Base-by-base conservation (phyloP, 129 eudicot species). In the Scalesia atractyloides region DNA sequence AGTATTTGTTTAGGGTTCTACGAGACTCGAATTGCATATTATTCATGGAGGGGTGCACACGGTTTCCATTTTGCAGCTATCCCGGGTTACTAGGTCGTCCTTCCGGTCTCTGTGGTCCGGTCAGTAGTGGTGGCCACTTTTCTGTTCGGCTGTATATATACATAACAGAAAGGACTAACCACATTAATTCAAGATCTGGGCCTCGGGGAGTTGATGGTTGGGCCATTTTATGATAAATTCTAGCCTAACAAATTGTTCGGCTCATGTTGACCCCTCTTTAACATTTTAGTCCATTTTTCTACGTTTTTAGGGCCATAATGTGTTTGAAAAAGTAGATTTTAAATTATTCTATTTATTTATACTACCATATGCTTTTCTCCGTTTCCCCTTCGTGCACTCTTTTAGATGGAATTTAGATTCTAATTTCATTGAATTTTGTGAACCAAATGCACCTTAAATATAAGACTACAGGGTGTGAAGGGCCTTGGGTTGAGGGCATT, bases 1-100 rank as follows among this genome's bases (percentile, higher is more conserved):
- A 37, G 33, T 77, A 14, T 78, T 63, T 66, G 7, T 78, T 78
- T 30, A 94, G 98, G 98, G 44, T 94, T 82, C 48, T 94, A 94
- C 56, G 97, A 90, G 84, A 94, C 97, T 60, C 93, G 97, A 33
- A 86, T 94, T 74, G 97, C 96, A 7, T 94, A 90, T 73, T 94
- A 94, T 70, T 84, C 98, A 22, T 94, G 97, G 98, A 94, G 98
- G 79, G 97, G 98, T 46, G 97, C 97, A 44, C 86, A 83, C 68
- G 98, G 97, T 10, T 94, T 81, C 53, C 89, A 85, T 2, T 94
- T 86, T 81, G 78, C 98, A 22, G 83, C 95, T 41, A 94, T 94
- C 76, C 98, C 98, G 41, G 83, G 83, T 48, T 90, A 94, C 73
- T 94, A 72, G 76, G 68, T 47, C 5, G 12, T 39, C 24, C 18